A percentile compares a stretch with the other conserved stretches of the same genome.
Evolutionary conservation across 2,329 filamentous ascomycete species (phyloP).

Genomic region (Aureobasidium mangrovei): DNA sequence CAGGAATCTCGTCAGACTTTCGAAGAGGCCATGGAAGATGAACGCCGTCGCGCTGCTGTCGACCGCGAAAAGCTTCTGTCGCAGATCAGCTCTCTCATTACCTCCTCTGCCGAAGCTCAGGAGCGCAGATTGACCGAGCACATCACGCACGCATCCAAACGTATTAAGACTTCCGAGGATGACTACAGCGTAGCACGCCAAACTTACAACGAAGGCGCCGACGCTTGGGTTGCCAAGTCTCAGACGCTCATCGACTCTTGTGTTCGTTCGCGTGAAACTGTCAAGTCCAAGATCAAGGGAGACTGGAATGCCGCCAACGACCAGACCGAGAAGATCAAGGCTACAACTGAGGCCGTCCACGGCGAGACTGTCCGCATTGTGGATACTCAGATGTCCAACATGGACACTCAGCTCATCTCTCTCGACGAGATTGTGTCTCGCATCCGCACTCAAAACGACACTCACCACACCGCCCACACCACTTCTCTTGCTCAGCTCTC

Average conservation of each 20-base stretch:
- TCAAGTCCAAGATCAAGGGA: conserved; percentile 75
- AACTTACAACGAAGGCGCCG: conserved; percentile 62
- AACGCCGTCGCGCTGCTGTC: conserved; percentile 60
- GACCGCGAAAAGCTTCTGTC: conserved; percentile 66
- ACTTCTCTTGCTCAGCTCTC: conserved; percentile 59
- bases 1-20: conserved; percentile 57
- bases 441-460: conserved; percentile 70
- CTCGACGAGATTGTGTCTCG: conserved; percentile 84
- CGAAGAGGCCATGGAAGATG: conserved; percentile 62
- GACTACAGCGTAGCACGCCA: conserved; percentile 49
- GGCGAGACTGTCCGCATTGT: conserved; percentile 84
- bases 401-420: conserved; percentile 79
- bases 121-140: conserved; percentile 60
- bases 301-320: conserved; percentile 77
- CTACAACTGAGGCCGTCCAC: conserved; percentile 77
- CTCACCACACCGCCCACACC: conserved; percentile 62
- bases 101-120: conserved; percentile 63
- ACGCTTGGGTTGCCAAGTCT: conserved; percentile 63
- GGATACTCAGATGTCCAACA: conserved; percentile 76
- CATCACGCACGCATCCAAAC: conserved; percentile 54
- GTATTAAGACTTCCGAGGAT: conserved; percentile 37
- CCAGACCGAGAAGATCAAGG: conserved; percentile 74
- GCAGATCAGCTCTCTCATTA: conserved; percentile 72
- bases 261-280: conserved; percentile 60
- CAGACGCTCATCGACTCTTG: conserved; percentile 62